phyloP scores from a whole-genome alignment of 2,329 filamentous ascomycete genomes.

The Elsinoe australis region DNA sequence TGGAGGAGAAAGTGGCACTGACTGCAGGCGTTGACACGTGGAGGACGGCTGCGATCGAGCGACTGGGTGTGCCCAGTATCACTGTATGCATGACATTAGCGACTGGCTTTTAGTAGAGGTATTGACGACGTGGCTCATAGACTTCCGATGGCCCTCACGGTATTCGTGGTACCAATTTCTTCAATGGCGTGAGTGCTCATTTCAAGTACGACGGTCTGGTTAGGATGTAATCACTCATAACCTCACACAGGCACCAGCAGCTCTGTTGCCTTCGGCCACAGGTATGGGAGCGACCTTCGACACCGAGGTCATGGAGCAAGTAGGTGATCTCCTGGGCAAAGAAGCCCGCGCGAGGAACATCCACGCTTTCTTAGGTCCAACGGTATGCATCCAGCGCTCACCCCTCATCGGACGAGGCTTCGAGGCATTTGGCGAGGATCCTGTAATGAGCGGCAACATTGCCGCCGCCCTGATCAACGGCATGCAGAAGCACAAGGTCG shows the following conservation, averaged over 20 bases:
- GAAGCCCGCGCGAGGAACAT: constrained; percentile 68
- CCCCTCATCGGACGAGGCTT: constrained; percentile 78
- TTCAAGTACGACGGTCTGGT: background rate
- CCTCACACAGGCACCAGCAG: constrained; percentile 42
- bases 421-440: constrained; percentile 80
- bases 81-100: background rate
- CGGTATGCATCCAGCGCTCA: constrained; percentile 76
- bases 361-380: constrained; percentile 66
- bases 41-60: constrained; percentile 5
- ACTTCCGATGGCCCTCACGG: constrained; percentile 64
- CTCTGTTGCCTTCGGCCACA: constrained; percentile 70
- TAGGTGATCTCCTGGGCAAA: constrained; percentile 62
- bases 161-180: constrained; percentile 60
- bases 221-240: background rate
- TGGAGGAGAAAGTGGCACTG: constrained; percentile 12
- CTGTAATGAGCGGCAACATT: constrained; percentile 65
- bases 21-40: constrained; percentile 6
- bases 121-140: background rate
- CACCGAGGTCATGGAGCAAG: constrained; percentile 57
- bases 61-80: constrained; percentile 10
- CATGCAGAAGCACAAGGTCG: constrained; percentile 64
- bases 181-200: constrained; percentile 45
- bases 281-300: constrained; percentile 77
- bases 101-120: too few relatives aligned
- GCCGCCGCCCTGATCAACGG: constrained; percentile 54